Conservation (phyloP, 805 yeast genomes). For the Kodamaea sagamina region DNA sequence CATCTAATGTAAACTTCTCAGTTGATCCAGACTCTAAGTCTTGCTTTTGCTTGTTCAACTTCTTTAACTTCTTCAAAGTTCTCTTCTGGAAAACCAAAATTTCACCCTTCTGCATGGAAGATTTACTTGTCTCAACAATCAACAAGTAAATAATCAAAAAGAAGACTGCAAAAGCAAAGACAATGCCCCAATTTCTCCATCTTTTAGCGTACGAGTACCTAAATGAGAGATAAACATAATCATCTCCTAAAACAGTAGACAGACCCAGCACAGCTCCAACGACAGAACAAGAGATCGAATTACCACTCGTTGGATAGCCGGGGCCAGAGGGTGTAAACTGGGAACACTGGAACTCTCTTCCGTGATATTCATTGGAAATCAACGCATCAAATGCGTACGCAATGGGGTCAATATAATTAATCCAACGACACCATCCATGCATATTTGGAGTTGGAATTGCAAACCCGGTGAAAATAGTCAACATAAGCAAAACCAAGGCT, state of each 20-base stretch:
- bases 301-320: slow-evolving; percentile 25
- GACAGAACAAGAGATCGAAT: slow-evolving; percentile 20
- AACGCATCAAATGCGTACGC: slow-evolving; percentile 59
- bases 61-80: slow-evolving; percentile 46
- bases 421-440: slow-evolving; percentile 68
- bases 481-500: slow-evolving; percentile 47
- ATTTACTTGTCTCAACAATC: slow-evolving; percentile 49
- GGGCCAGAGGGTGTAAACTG: slow-evolving; percentile 47
- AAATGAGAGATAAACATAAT: slow-evolving; percentile 40
- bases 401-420: slow-evolving; percentile 59
- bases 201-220: slow-evolving; percentile 35
- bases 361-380: slow-evolving; percentile 58
- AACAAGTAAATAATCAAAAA: slow-evolving; percentile 55
- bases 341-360: slow-evolving; percentile 48
- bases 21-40: slow-evolving; percentile 21
- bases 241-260: slow-evolving; percentile 27
- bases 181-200: slow-evolving; percentile 69
- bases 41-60: slow-evolving; percentile 10
- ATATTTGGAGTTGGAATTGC: slow-evolving; percentile 56
- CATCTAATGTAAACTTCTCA: slow-evolving; percentile 6
- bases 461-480: slow-evolving; percentile 58
- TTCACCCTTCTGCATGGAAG: slow-evolving; percentile 32
- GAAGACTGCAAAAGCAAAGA: slow-evolving; percentile 53
- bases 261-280: slow-evolving; percentile 25
- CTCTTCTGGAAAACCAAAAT: slow-evolving; percentile 55